phyloP scores from a whole-genome alignment of 2,329 filamentous ascomycete genomes.

The Pestalotiopsis sp. region DNA sequence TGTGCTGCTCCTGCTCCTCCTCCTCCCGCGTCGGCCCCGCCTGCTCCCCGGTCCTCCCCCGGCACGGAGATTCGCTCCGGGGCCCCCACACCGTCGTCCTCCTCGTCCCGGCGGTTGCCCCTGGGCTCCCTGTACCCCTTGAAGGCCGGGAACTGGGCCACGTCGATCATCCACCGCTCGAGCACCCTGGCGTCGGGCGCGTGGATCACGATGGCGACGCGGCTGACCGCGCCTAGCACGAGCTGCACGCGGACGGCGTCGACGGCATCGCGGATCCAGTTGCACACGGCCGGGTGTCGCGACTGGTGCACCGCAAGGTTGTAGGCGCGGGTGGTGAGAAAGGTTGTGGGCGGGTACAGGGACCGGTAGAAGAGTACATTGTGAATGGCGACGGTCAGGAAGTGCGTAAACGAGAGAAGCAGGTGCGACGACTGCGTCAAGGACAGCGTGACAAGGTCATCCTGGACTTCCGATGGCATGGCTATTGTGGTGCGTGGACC shows the following conservation, averaged over 20 bases:
- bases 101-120: constrained; percentile 25
- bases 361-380: constrained; percentile 81
- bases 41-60: constrained; percentile 11
- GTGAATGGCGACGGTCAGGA: constrained; percentile 82
- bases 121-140: constrained; percentile 34
- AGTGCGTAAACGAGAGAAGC: constrained; percentile 73
- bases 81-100: constrained; percentile 21
- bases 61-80: constrained; percentile 15
- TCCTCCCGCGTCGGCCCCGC: not conserved
- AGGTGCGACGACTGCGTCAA: constrained; percentile 53
- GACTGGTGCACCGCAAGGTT: constrained; percentile 84
- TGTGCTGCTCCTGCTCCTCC: not conserved
- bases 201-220: constrained; percentile 51
- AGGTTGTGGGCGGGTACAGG: constrained; percentile 78
- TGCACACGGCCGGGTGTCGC: constrained; percentile 82
- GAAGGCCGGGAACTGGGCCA: constrained; percentile 53
- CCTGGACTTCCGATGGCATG: not conserved
- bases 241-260: constrained; percentile 72
- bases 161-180: constrained; percentile 66
- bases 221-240: constrained; percentile 52
- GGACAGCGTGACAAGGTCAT: not conserved
- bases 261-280: constrained; percentile 83
- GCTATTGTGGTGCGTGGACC: not conserved
- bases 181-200: constrained; percentile 43
- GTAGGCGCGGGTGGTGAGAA: constrained; percentile 79